Evolutionary conservation across 2,329 filamentous ascomycete species (phyloP), one percentile per base, ranked within the genome.

Genomic region (Orbilia ellipsospora): DNA sequence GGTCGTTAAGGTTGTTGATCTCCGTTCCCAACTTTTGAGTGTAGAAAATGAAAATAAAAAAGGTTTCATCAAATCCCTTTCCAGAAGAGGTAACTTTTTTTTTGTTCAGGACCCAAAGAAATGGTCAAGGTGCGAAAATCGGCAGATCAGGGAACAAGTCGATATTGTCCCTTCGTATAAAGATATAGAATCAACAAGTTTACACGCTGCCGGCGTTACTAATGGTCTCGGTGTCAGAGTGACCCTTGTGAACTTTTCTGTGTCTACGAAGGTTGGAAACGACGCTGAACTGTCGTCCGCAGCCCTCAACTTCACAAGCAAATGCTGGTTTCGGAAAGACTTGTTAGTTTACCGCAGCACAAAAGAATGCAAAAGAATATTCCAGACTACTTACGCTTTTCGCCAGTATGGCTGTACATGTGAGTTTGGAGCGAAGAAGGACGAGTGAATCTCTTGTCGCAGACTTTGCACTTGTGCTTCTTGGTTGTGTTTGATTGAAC

Each of bases 401-500:
- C 94, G 81, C 94, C 94, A 67, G 94, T 98, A 81, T 98, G 94
- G 83, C 93, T 97, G 84, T 97, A 97, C 92, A 97, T 97, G 82
- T 98, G 94, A 36, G 94, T 98, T 82, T 97, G 94, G 45, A 98
- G 83, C 13, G 94, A 97, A 81, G 93, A 97, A 0, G 94, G 94
- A 65, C 94, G 88, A 1, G 94, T 97, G 83, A 98, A 98, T 51
- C 94, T 90, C 87, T 98, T 97, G 83, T 97, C 94, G 85, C 94
- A 98, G 74, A 98, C 92, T 85, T 97, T 97, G 88, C 94, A 98
- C 86, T 97, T 97, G 85, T 98, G 95, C 87, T 98, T 98, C 89
- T 98, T 98, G 82, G 97, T 93, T 8, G 94, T 95, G 84, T 93
- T 97, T 16, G 92, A 94, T 0, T 93, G 94, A 62, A 97, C 90